A percentile compares a stretch with the other conserved stretches of the same genome.
phyloP scores from a whole-genome alignment of 495 filamentous ascomycete species.

The Lepraria neglecta region DNA sequence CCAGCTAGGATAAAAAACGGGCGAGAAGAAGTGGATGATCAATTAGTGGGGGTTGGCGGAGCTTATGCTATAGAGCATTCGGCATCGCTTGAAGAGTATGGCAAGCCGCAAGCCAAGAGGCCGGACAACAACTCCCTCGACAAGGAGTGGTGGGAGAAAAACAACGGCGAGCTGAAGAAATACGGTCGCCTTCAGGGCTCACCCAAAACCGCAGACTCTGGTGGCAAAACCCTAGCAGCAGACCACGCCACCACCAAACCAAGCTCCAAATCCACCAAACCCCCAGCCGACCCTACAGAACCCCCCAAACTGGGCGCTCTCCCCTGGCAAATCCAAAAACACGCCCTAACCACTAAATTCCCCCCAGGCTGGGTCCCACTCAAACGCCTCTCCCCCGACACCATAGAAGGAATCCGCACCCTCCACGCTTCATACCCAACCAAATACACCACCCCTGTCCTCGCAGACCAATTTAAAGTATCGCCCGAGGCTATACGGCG shows the following conservation, averaged over 20 bases:
- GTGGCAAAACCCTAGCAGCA: background rate
- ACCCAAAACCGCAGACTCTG: background rate
- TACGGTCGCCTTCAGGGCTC: background rate
- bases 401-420: conserved; percentile 75
- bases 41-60: background rate
- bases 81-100: too few species aligned
- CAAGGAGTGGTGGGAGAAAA: background rate
- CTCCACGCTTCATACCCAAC: conserved; percentile 69
- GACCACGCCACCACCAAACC: background rate
- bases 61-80: background rate
- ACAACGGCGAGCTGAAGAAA: background rate
- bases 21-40: background rate
- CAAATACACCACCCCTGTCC: conserved; percentile 62
- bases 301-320: background rate
- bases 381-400: conserved; percentile 86
- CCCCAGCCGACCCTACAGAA: too few species aligned
- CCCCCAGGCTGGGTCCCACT: conserved; percentile 65
- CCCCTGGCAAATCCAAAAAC: conserved; percentile 67
- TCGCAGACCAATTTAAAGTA: conserved; percentile 74
- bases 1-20: background rate
- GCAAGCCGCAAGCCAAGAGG: background rate
- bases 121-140: background rate
- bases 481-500: conserved; percentile 80
- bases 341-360: conserved; percentile 65
- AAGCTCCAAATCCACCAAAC: background rate